A percentile compares a stretch with the other conserved stretches of the same genome.
These are phyloP conservation scores for Salix brachista DNA, from an alignment of 345 rosid genomes.

Conservation along the genomic window DNA sequence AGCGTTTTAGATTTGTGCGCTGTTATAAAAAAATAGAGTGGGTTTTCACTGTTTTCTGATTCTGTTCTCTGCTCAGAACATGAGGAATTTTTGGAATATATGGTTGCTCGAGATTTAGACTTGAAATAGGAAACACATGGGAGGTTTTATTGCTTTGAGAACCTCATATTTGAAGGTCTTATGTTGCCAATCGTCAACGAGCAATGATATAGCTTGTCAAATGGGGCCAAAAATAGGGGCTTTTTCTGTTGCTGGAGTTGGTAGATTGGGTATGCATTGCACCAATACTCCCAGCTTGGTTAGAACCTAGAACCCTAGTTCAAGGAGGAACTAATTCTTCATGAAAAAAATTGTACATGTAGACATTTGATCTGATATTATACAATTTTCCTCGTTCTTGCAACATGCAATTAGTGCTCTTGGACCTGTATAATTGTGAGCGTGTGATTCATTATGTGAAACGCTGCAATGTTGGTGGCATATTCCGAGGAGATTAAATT, in stretches of 20 bases:
- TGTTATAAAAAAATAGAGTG: not conserved
- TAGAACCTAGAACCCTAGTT: not conserved
- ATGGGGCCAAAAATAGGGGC: not conserved
- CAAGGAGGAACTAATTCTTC: not conserved
- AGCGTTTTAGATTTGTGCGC: not conserved
- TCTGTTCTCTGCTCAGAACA: not conserved
- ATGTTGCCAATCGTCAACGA: not conserved
- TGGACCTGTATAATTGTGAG: not conserved
- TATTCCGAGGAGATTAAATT: not conserved
- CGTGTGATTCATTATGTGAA: not conserved
- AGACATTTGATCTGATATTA: not conserved
- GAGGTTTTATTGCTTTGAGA: not conserved
- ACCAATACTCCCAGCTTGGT: not conserved
- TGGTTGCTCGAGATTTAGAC: not conserved
- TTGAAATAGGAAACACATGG: not conserved
- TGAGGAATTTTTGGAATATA: not conserved
- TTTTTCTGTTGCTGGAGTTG: not conserved
- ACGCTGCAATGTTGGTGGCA: not conserved
- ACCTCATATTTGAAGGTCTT: not conserved
- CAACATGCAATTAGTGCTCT: not conserved
- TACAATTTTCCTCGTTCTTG: not conserved
- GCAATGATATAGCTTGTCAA: not conserved
- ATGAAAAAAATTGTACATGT: not conserved
- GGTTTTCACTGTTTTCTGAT: not conserved
- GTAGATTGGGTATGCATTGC: not conserved